Conservation (phyloP, 805 yeast genomes). For the Danielia oregonensis region DNA sequence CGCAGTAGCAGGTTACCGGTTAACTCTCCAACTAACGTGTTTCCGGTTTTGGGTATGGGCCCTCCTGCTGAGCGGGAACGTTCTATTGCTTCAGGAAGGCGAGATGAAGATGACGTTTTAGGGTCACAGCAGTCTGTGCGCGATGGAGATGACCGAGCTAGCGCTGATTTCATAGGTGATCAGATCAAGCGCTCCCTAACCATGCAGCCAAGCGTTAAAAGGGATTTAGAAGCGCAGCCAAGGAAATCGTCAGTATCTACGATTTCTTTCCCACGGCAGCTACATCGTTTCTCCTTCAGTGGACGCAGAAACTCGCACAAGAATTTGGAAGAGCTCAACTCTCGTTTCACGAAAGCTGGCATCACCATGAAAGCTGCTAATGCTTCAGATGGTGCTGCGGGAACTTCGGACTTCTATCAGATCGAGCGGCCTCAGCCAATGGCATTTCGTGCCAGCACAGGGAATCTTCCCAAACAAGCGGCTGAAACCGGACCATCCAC, state of each 20-base stretch:
- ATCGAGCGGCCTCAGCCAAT: neutral
- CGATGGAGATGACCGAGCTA: constrained; percentile 5
- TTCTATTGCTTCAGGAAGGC: constrained; percentile 47
- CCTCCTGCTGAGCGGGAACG: constrained; percentile 53
- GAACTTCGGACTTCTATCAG: constrained; percentile 4
- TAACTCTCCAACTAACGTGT: constrained; percentile 68
- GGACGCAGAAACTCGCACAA: neutral
- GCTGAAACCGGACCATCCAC: neutral
- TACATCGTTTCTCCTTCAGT: constrained; percentile 1
- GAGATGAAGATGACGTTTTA: constrained; percentile 1
- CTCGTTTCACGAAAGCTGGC: constrained; percentile 11
- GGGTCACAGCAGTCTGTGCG: neutral
- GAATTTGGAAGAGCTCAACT: constrained; percentile 1
- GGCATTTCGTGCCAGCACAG: neutral
- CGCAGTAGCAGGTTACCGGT: constrained; percentile 1
- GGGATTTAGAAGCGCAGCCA: constrained; percentile 9
- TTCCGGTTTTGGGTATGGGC: constrained; percentile 80
- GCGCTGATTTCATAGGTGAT: constrained; percentile 13
- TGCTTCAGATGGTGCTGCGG: constrained; percentile 18
- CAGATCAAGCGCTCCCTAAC: constrained; percentile 11
- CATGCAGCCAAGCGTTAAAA: constrained; percentile 2
- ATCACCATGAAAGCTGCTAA: constrained; percentile 11
- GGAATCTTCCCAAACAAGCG: neutral
- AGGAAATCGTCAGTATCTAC: constrained; percentile 1
- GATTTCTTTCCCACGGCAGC: constrained; percentile 3